Conservation (phyloP, 1,284 basidiomycete genomes). For the Termitomyces sp. region DNA sequence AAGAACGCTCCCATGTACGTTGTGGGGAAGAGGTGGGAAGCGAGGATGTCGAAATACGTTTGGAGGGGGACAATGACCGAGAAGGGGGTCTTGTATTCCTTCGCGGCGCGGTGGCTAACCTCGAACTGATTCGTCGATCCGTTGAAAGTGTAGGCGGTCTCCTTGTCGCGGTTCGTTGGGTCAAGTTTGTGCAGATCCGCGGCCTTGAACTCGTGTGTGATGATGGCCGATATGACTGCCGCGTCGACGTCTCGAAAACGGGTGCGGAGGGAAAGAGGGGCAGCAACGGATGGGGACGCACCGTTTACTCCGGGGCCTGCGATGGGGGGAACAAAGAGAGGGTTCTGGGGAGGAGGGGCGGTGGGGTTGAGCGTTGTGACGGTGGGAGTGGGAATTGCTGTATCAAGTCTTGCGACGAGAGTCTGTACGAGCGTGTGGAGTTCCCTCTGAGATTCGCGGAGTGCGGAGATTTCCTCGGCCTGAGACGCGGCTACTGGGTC, state of each 20-base stretch:
- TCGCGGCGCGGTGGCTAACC: not conserved
- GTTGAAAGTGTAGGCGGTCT: not conserved
- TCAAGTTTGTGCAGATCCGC: conserved; percentile 1
- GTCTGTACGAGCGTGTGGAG: too few species aligned
- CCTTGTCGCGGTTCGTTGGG: not conserved
- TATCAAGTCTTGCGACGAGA: too few species aligned
- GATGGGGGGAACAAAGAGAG: too few species aligned
- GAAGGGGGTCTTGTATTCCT: not conserved
- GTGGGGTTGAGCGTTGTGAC: too few species aligned
- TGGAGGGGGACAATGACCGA: not conserved
- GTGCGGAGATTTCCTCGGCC: too few species aligned
- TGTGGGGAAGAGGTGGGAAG: not conserved
- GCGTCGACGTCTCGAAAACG: too few species aligned
- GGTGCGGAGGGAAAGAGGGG: too few species aligned
- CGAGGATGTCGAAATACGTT: not conserved
- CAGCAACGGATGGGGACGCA: not conserved
- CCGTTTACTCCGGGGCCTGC: not conserved
- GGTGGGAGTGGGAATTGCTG: too few species aligned
- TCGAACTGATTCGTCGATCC: not conserved
- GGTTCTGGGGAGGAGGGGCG: too few species aligned
- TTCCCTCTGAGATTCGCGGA: too few species aligned
- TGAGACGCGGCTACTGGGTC: too few species aligned
- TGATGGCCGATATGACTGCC: too few species aligned
- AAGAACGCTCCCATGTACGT: not conserved
- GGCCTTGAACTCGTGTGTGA: not conserved